phyloP scores from a whole-genome alignment of 371 early-diverging fungal genomes.

The Mortierella sp. region DNA sequence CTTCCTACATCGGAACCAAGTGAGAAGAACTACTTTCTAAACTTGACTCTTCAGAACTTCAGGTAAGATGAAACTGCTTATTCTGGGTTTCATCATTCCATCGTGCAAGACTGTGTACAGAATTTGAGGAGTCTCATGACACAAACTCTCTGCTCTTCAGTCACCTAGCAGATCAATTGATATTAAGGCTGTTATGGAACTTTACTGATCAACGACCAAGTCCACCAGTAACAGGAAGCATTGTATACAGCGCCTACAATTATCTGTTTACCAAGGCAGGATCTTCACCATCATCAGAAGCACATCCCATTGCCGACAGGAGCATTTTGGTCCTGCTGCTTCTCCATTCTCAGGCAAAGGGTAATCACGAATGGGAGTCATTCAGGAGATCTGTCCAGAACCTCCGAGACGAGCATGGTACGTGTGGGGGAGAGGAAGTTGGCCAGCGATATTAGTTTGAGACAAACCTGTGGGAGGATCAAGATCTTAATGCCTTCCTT shows the following conservation, averaged over 20 bases:
- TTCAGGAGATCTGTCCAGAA: constrained; percentile 65
- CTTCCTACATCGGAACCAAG: constrained; percentile 51
- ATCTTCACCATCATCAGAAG: constrained; percentile 56
- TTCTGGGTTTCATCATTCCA: no score
- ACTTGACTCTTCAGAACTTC: constrained; percentile 64
- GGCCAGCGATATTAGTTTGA: no score
- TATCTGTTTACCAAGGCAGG: constrained; percentile 70
- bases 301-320: constrained; percentile 70
- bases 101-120: no score
- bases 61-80: constrained; percentile 47
- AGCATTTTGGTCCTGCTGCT: constrained; percentile 70
- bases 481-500: background rate
- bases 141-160: constrained; percentile 27
- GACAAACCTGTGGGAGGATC: no score
- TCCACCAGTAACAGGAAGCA: constrained; percentile 67
- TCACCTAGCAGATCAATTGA: constrained; percentile 67
- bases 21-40: constrained; percentile 72
- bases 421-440: background rate
- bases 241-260: constrained; percentile 77
- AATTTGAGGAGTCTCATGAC: no score
- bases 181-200: constrained; percentile 68
- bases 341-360: constrained; percentile 53
- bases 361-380: constrained; percentile 46
- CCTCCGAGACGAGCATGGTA: constrained; percentile 71
- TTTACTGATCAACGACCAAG: constrained; percentile 68